Evolutionary conservation across 805 yeast genomes (phyloP), one percentile per base, ranked within the genome.

Genomic region (Kurtzmaniella cleridarum): DNA sequence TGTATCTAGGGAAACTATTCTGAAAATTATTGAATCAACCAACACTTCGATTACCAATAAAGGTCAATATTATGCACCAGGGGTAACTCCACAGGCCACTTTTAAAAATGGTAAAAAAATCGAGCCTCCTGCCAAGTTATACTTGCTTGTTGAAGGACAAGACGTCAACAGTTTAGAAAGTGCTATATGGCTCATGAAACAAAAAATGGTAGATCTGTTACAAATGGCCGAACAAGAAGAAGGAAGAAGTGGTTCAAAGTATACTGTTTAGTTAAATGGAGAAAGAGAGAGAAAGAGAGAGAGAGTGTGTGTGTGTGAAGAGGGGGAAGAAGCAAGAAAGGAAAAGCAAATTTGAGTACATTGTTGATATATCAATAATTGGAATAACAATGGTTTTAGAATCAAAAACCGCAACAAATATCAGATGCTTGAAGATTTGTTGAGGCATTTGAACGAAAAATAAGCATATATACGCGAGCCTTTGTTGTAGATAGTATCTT

Each of bases 31-130:
- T 32, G 95, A 88, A 36, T 65, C 78, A 35, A 81, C 93, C 0
- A 75, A 81, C 1, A 78, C 88, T 3, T 79, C 95, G 5, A 77
- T 90, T 33, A 89, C 96, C 1, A 78, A 79, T 39, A 85, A 80
- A 53, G 98, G 98, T 12, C 77, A 75, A 44, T 89, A 65, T 53
- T 82, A 84, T 46, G 57, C 66, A 1, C 62, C 68, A 1, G 54
- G 53, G 32, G 47, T 55, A 15, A 59, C 57, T 36, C 81, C 88
- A 0, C 67, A 75, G 13, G 83, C 85, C 0, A 63, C 75, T 34
- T 63, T 56, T 10, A 81, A 84, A 2, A 41, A 48, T 18, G 66
- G 69, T 3, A 66, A 69, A 13, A 75, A 69, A 0, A 66, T 59
- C 3, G 42, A 54, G 2, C 82, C 79, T 12, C 88, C 82, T 28